These are phyloP conservation scores for Fraxinus dipetala DNA, from an alignment of 305 asterid species.

Conservation along the genomic window DNA sequence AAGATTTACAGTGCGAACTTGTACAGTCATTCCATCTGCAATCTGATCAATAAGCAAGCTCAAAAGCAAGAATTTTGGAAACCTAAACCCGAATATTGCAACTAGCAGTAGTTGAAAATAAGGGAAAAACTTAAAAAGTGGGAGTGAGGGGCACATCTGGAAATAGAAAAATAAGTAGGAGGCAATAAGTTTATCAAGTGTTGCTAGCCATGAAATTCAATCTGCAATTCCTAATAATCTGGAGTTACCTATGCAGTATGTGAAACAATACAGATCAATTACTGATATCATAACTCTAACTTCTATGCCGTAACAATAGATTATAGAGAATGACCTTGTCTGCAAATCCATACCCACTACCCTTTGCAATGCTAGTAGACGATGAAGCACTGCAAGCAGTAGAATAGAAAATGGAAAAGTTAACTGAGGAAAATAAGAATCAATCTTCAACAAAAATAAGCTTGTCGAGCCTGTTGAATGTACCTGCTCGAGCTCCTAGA, in stretches of 20 bases:
- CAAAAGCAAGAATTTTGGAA: constrained; percentile 19
- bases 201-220: constrained; percentile 16
- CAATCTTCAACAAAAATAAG: constrained; percentile 26
- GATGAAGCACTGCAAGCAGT: constrained; percentile 49
- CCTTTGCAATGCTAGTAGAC: constrained; percentile 52
- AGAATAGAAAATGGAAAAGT: constrained; percentile 19
- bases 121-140: not conserved
- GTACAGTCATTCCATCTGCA: constrained; percentile 96
- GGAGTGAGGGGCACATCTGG: not conserved
- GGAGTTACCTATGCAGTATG: constrained; percentile 5
- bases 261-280: constrained; percentile 12
- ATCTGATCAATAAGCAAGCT: constrained; percentile 54
- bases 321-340: constrained; percentile 68
- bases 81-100: not conserved
- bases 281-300: constrained; percentile 10
- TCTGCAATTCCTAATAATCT: constrained; percentile 10
- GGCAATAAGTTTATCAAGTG: not conserved
- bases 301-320: constrained; percentile 9
- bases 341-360: constrained; percentile 89
- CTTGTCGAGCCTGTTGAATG: constrained; percentile 14
- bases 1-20: constrained; percentile 83
- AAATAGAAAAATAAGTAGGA: not conserved
- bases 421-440: constrained; percentile 12
- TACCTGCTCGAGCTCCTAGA: constrained; percentile 67
- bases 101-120: not conserved